Conservation (phyloP, 306 rosid genomes). For the Citrullus amarus region DNA sequence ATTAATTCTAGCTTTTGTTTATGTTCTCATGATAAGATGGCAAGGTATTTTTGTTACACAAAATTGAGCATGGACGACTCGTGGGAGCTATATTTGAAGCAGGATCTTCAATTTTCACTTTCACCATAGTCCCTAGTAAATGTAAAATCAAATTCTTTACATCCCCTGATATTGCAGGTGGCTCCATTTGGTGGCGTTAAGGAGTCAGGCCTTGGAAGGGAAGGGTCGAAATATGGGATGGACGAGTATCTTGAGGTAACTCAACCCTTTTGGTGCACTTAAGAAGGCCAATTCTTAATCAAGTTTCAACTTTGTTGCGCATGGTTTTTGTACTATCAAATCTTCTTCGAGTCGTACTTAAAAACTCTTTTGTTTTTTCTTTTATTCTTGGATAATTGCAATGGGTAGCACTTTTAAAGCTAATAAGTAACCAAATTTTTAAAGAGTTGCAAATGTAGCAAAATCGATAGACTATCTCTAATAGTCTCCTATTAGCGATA, state of each 20-base stretch:
- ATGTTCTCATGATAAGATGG: background rate
- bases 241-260: slow-evolving; percentile 88
- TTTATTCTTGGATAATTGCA: too few relatives aligned
- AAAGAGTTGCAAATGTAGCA: too few relatives aligned
- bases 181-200: slow-evolving; percentile 97
- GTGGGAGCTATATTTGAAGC: background rate
- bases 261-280: background rate
- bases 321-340: background rate
- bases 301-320: background rate
- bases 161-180: slow-evolving; percentile 40
- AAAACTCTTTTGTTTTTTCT: too few relatives aligned
- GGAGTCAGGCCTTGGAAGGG: slow-evolving; percentile 97
- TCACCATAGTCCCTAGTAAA: background rate
- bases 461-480: too few relatives aligned
- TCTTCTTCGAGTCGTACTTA: background rate
- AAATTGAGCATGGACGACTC: background rate
- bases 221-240: slow-evolving; percentile 96
- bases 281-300: background rate
- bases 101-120: background rate
- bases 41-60: background rate
- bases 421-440: too few relatives aligned
- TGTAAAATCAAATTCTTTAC: slow-evolving; percentile 1
- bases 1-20: background rate
- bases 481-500: too few relatives aligned
- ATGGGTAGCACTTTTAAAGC: too few relatives aligned